phyloP scores from a whole-genome alignment of 2,329 filamentous ascomycete species.

The Sphaerostilbella broomeana region DNA sequence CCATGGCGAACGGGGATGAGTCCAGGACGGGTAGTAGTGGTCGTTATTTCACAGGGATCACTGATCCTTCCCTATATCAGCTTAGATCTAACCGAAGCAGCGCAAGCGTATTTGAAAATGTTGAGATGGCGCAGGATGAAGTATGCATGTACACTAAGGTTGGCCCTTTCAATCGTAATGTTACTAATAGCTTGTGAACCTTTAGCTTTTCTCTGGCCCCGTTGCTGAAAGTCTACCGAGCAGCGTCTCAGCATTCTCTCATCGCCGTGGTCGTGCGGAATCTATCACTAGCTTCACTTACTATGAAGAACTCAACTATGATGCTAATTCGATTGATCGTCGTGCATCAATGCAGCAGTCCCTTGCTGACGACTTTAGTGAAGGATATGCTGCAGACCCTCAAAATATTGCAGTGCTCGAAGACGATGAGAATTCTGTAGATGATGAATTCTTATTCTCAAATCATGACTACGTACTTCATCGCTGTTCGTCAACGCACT shows the following conservation, averaged over 20 bases:
- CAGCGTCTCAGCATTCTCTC: conserved; percentile 84
- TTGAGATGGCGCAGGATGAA: conserved; percentile 98
- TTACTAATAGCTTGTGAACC: conserved; percentile 13
- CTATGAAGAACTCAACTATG: conserved; percentile 54
- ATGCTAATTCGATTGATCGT: conserved; percentile 3
- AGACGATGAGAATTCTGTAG: conserved; percentile 33
- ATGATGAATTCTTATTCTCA: conserved; percentile 34
- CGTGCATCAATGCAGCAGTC: background rate
- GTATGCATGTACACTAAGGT: conserved; percentile 1
- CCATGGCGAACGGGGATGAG: conserved; percentile 23
- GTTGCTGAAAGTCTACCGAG: conserved; percentile 94
- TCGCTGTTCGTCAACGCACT: conserved; percentile 57
- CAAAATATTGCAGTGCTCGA: conserved; percentile 24
- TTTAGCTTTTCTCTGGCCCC: conserved; percentile 78
- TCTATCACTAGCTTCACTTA: conserved; percentile 87
- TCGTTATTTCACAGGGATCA: conserved; percentile 16
- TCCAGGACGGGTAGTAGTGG: conserved; percentile 17
- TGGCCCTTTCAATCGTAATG: background rate
- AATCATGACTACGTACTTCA: conserved; percentile 45
- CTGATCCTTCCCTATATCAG: conserved; percentile 47
- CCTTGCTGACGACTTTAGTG: conserved; percentile 23
- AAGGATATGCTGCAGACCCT: conserved; percentile 26
- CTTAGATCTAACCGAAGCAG: conserved; percentile 65
- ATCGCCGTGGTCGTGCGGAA: conserved; percentile 72
- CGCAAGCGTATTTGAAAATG: conserved; percentile 81